Evolutionary conservation across 2,329 filamentous ascomycete species (phyloP).

Genomic region (Phaeosphaeria sp.): DNA sequence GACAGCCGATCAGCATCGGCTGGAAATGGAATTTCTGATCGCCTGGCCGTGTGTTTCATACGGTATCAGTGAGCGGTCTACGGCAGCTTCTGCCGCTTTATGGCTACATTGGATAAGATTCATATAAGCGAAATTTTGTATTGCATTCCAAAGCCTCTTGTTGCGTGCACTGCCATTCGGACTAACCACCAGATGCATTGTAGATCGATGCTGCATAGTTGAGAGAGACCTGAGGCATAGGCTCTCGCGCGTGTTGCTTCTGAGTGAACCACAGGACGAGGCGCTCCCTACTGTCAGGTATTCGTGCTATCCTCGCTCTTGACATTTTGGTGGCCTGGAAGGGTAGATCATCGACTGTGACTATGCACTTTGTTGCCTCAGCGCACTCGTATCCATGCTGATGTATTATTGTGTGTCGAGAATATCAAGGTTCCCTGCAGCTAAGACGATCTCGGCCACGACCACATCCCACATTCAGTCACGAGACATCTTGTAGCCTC

Average conservation of each 20-base stretch:
- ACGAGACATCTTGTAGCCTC: neutral
- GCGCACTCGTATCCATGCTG: neutral
- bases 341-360: neutral
- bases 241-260: no score
- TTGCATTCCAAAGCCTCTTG: neutral
- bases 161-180: neutral
- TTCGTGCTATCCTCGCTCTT: neutral
- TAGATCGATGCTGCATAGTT: neutral
- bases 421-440: neutral
- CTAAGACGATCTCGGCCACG: neutral
- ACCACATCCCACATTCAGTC: neutral
- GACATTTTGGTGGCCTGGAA: neutral
- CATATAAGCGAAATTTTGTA: neutral
- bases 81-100: neutral
- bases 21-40: neutral
- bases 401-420: neutral
- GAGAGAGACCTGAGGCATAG: neutral
- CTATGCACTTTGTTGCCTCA: neutral
- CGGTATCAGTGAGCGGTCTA: neutral
- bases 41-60: neutral
- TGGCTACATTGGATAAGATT: no score
- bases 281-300: neutral
- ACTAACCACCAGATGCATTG: neutral
- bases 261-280: no score
- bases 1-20: neutral